These are phyloP conservation scores for Phytomonas serpens DNA, from an alignment of 208 protist species.

Conservation along the genomic window DNA sequence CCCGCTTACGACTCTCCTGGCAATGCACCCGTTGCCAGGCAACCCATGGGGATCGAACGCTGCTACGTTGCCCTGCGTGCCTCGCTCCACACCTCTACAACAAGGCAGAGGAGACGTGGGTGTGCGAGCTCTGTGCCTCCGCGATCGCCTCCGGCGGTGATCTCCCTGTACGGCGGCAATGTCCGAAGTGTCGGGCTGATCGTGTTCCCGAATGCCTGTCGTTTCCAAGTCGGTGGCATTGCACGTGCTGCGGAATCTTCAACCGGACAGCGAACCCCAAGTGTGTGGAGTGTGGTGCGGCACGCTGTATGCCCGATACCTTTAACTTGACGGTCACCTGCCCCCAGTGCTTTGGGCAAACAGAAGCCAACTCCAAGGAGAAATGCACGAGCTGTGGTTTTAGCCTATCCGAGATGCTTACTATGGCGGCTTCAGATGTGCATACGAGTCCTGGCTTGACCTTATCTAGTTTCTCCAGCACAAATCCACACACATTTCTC, in stretches of 20 bases:
- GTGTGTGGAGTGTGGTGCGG: constrained; percentile 56
- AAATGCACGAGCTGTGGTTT: constrained; percentile 45
- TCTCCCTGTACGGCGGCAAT: constrained; percentile 33
- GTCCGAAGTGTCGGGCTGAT: constrained; percentile 38
- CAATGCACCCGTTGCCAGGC: constrained; percentile 33
- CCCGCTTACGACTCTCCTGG: constrained; percentile 43
- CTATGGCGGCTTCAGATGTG: constrained; percentile 14
- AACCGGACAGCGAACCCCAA: constrained; percentile 19
- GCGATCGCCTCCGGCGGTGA: constrained; percentile 49
- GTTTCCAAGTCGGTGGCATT: constrained; percentile 60
- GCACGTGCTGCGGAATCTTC: constrained; percentile 33
- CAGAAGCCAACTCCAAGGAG: constrained; percentile 38
- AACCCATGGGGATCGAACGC: constrained; percentile 18
- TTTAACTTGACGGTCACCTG: constrained; percentile 34
- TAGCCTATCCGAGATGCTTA: constrained; percentile 31
- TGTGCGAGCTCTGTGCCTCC: constrained; percentile 71
- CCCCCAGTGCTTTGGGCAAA: constrained; percentile 48
- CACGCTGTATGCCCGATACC: constrained; percentile 22
- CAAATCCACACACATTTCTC: background rate
- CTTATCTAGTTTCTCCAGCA: background rate
- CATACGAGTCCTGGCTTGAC: constrained; percentile 7
- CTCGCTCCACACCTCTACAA: constrained; percentile 29
- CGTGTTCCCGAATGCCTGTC: constrained; percentile 19
- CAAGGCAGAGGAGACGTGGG: constrained; percentile 48
- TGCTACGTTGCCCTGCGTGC: constrained; percentile 36